A percentile compares a stretch with the other conserved stretches of the same genome.
Evolutionary conservation across 1,284 basidiomycete species (phyloP).

Genomic region (Malassezia caprae): DNA sequence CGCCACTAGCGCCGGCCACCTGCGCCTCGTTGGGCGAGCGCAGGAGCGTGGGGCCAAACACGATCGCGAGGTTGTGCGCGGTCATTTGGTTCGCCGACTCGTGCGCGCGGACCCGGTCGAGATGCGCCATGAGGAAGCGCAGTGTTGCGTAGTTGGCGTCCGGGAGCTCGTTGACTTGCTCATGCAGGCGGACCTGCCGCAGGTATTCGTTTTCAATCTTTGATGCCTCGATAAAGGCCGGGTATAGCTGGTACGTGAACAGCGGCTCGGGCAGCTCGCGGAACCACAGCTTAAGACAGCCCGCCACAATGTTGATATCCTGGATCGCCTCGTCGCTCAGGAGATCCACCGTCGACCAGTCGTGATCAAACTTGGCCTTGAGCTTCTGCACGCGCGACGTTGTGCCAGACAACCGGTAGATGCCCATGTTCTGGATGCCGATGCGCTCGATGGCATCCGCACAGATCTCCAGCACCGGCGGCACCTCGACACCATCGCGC

Average conservation of each 20-base stretch:
- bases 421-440: conserved; percentile 69
- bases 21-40: conserved; percentile 22
- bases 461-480: conserved; percentile 77
- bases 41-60: conserved; percentile 83
- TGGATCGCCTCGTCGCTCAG: conserved; percentile 51
- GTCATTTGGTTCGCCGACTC: conserved; percentile 74
- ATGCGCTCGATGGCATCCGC: conserved; percentile 70
- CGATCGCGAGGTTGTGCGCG: conserved; percentile 83
- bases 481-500: conserved; percentile 79
- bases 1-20: conserved; percentile 8
- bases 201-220: conserved; percentile 61
- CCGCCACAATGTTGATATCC: conserved; percentile 91
- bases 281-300: conserved; percentile 89
- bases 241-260: conserved; percentile 71
- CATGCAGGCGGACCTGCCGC: conserved; percentile 83
- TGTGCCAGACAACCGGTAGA: conserved; percentile 87
- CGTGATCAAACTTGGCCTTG: conserved; percentile 67
- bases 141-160: conserved; percentile 96
- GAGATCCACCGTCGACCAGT: conserved; percentile 41
- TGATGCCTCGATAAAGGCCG: conserved; percentile 87
- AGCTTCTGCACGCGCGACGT: conserved; percentile 75
- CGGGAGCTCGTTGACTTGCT: conserved; percentile 91
- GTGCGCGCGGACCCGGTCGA: conserved; percentile 54
- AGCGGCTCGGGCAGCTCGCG: conserved; percentile 90
- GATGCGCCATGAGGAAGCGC: conserved; percentile 87